phyloP scores from a whole-genome alignment of 177 flowering plant species.

The Vitis hybrid region DNA sequence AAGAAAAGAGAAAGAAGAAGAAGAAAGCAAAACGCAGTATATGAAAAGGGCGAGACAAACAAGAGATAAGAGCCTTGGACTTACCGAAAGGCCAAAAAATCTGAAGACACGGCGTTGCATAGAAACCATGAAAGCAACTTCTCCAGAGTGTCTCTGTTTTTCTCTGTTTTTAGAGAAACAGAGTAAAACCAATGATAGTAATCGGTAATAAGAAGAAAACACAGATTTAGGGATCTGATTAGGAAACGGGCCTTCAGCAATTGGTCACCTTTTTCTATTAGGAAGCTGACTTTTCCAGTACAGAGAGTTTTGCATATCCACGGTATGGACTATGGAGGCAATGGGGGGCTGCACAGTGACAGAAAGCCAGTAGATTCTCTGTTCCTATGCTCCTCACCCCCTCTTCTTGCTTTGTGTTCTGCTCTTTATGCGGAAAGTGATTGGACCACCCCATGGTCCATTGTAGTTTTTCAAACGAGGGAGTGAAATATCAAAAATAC shows the following conservation, averaged over 20 bases:
- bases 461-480: too few species aligned
- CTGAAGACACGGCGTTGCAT: constrained; percentile 7
- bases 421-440: not conserved
- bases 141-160: constrained; percentile 10
- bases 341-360: not conserved
- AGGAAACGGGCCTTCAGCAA: too few species aligned
- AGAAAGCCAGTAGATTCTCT: not conserved
- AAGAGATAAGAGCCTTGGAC: constrained; percentile 29
- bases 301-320: not conserved
- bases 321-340: not conserved
- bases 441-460: not conserved
- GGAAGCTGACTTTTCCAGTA: not conserved
- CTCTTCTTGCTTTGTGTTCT: not conserved
- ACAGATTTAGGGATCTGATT: constrained; percentile 7
- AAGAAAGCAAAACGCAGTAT: constrained; percentile 4
- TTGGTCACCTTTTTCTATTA: not conserved
- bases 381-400: not conserved
- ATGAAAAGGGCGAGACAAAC: constrained; percentile 31
- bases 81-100: constrained; percentile 19
- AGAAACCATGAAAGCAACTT: constrained; percentile 42
- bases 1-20: constrained; percentile 1
- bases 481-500: too few species aligned
- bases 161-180: not conserved
- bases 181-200: too few species aligned
- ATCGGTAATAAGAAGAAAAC: not conserved